Base-by-base conservation (phyloP, 2,329 filamentous ascomycete species). In the Didymella segeticola region DNA sequence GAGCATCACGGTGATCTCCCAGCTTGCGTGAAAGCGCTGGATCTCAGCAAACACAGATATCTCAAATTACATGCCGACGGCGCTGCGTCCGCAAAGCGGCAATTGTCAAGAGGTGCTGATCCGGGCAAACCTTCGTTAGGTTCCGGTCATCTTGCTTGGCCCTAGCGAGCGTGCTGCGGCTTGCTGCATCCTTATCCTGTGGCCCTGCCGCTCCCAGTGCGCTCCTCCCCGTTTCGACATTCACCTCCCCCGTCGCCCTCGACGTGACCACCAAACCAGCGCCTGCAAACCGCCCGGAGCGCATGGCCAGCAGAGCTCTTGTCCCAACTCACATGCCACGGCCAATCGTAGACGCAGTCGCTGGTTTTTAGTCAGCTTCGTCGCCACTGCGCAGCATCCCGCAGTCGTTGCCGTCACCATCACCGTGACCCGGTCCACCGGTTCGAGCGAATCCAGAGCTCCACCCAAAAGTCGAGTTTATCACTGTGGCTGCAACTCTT, bases 371-470 rank as follows among this genome's bases (percentile, higher is more conserved):
- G 38, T 45, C 37, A 53, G 47, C 63, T 61, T 61, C 53, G 42
- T 69, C 60, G 64, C 66, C 67, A 65, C 66, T 51, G 47, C 53
- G 43, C 51, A 45, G 50, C 29, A 31, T n/a, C 41, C 49, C 56
- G 53, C 56, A 62, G 48, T 67, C 62, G 57, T 63, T 51, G 54
- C 67, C 64, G 57, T 67, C 65, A 67, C 62, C 66, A 67, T 58
- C 34, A 20, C 25, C 46, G 34, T 36, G 47, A 48, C 22, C 46
- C 29, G 38, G n/a, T 31, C 49, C 53, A 39, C 38, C 52, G 39
- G 50, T 43, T 37, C 31, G 34, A 41, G 34, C 46, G 37, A 53
- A 27, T 10, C 57, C 29, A 39, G 26, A 46, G 26, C 48, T 36
- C 53, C 49, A 46, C 46, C 31, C 26, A 27, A 42, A 56, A 33